Evolutionary conservation across 768 basidiomycete species (phyloP), one percentile per base, ranked within the genome.

Genomic region (Psilocybe sp.): DNA sequence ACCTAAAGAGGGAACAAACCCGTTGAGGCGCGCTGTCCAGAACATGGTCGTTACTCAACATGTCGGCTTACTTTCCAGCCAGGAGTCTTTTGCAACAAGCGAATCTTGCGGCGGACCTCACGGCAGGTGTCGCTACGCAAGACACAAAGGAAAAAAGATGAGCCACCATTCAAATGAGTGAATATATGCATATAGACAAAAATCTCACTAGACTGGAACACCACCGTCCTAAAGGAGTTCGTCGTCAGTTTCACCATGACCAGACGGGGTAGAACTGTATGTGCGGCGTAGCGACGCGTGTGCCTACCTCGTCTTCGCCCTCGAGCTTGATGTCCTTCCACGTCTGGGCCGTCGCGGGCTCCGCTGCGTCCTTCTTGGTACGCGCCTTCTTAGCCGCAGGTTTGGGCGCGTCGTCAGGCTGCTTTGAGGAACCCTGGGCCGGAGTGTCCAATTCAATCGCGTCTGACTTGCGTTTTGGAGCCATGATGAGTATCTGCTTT

Each of bases 41-140:
- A 48, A 42, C 6, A 16, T 33, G 18, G 19, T n/a, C 13, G 19
- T 23, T 11, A 14, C 31, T 11, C 15, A 14, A n/a, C 5, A 51
- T 28, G 23, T 14, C 52, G 49, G 45, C 49, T 19, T 45, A 73
- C 74, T 67, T 77, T 77, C 62, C 66, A 77, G 13, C 60, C 64
- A 0, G 73, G 73, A 2, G 67, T 64, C 58, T 74, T 75, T 57
- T 65, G 68, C 38, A 76, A 59, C 2, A 61, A 48, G 11, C 68
- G 60, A 33, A 77, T 78, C 64, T 76, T 78, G 31, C 73, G 69
- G 28, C 74, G 66, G 48, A 78, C 65, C 8, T 77, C 75, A 39
- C 72, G 73, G 51, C 72, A 76, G 53, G 74, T 70, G 49, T 76
- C 75, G 46, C 74, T 75, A 46, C 15, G 40, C 5, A 28, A 48